Conservation (phyloP, 768 basidiomycete species). For the Steccherinum ochraceum region DNA sequence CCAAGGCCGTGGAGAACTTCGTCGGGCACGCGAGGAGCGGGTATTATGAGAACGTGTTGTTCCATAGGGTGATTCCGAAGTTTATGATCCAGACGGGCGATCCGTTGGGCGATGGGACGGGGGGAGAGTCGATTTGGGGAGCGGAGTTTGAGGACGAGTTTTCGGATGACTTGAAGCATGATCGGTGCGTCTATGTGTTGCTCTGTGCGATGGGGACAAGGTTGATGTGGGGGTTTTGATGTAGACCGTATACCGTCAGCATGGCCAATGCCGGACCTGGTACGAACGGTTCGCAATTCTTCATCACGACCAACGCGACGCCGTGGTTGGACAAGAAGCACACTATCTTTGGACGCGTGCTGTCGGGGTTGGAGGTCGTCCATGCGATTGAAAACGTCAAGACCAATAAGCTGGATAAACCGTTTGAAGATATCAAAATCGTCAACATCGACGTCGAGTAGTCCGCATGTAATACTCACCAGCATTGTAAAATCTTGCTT, state of each 20-base stretch:
- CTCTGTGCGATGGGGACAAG: neutral
- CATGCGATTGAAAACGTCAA: constrained; percentile 91
- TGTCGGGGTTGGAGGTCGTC: constrained; percentile 83
- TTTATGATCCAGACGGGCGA: constrained; percentile 99
- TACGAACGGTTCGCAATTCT: constrained; percentile 97
- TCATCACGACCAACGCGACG: constrained; percentile 92
- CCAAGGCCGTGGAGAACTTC: constrained; percentile 97
- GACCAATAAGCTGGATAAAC: constrained; percentile 79
- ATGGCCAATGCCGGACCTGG: constrained; percentile 91
- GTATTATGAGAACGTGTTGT: constrained; percentile 89
- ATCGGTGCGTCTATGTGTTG: constrained; percentile 50
- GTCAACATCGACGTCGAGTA: constrained; percentile 72
- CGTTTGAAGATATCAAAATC: constrained; percentile 92
- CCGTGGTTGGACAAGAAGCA: constrained; percentile 92
- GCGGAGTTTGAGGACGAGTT: constrained; percentile 92
- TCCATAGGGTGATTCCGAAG: constrained; percentile 97
- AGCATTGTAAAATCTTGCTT: neutral
- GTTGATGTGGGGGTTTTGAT: constrained; percentile 2
- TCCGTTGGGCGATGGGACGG: constrained; percentile 91
- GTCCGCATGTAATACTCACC: constrained; percentile 16
- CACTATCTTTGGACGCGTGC: constrained; percentile 88
- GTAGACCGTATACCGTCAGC: constrained; percentile 88
- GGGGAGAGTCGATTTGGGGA: constrained; percentile 88
- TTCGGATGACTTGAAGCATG: constrained; percentile 81
- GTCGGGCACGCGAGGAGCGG: constrained; percentile 85